These are phyloP conservation scores for Colletotrichum spinosum DNA, from an alignment of 2,329 filamentous ascomycete species.

Conservation along the genomic window DNA sequence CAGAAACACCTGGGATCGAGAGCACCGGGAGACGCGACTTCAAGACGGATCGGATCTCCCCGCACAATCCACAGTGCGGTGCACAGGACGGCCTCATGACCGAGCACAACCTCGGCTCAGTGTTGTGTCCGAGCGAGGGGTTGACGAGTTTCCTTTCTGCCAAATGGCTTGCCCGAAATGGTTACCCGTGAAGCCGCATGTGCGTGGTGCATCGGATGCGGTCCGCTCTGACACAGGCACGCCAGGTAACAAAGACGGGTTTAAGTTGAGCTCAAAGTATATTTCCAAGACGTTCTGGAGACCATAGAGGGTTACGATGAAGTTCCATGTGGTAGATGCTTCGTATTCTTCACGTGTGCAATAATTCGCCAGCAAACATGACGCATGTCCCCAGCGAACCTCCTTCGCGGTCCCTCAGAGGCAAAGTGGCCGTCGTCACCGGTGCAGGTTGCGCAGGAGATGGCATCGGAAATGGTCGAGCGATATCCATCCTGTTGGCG, in stretches of 20 bases:
- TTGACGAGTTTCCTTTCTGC: background rate
- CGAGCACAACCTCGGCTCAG: conserved; percentile 3
- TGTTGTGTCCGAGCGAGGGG: background rate
- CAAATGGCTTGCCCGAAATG: conserved; percentile 7
- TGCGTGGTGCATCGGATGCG: background rate
- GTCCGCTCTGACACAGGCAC: too few species aligned
- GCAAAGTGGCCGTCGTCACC: conserved; percentile 62
- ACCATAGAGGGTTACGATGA: too few species aligned
- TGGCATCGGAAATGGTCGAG: conserved; percentile 71
- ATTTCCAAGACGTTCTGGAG: too few species aligned
- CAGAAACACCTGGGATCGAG: too few species aligned
- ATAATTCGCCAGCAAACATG: background rate
- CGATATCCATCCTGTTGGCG: conserved; percentile 68
- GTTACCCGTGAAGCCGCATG: conserved; percentile 13
- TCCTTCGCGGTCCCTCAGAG: conserved; percentile 42
- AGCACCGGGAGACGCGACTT: too few species aligned
- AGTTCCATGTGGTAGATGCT: too few species aligned
- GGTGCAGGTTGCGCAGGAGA: conserved; percentile 68
- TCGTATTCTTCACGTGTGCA: too few species aligned
- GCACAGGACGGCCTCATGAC: too few species aligned
- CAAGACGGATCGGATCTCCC: too few species aligned
- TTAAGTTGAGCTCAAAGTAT: too few species aligned
- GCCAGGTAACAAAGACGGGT: too few species aligned
- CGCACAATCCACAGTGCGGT: too few species aligned
- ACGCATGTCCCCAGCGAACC: conserved; percentile 29